Evolutionary conservation across 202 grass and related monocot genomes (phyloP), one percentile per base, ranked within the genome.

Genomic region (Carex arenaria): DNA sequence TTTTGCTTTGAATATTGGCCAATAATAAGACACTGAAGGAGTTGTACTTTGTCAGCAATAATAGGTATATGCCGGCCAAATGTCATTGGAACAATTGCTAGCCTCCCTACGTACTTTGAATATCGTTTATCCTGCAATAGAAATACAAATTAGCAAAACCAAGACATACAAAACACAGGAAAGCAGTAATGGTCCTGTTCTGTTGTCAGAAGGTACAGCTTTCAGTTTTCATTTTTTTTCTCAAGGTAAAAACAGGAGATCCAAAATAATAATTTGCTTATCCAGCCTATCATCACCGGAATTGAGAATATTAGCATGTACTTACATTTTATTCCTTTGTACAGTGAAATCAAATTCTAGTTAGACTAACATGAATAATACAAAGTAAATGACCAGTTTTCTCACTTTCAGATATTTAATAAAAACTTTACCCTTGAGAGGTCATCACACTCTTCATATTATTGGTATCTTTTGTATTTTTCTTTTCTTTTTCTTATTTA

Each of bases 31-130:
- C 62, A 19, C 12, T 20, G 18, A 61, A 84, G 73, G 47, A 59
- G 62, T 54, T 85, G 88, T 95, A 95, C 95, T 92, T 82, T 85
- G 47, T 98, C 95, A 90, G 90, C 82, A 51, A 98, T 95, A 86
- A 98, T 95, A 84, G 95, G 95, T 80, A 98, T 93, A 83, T 94
- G 90, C 36, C 95, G 86, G 30, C 95, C 95, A 89, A 87, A 94
- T 87, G 95, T 98, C 91, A 98, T 89, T 42, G 95, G 95, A 67
- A 98, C 95, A 88, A 98, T 98, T 70, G 95, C 95, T 72, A 87
- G 90, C 73, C 67, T 91, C 34, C 95, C 95, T 53, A 92, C 80
- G 75, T 98, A 88, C 81, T 98, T 84, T 18, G 92, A 84, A 85
- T 98, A 98, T 54, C 92, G 92, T 75, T 85, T 74, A 88, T 98